A percentile compares a stretch with the other conserved stretches of the same genome.
Evolutionary conservation across 2,329 filamentous ascomycete species (phyloP).

Genomic region (Mycosphaerella sp.): DNA sequence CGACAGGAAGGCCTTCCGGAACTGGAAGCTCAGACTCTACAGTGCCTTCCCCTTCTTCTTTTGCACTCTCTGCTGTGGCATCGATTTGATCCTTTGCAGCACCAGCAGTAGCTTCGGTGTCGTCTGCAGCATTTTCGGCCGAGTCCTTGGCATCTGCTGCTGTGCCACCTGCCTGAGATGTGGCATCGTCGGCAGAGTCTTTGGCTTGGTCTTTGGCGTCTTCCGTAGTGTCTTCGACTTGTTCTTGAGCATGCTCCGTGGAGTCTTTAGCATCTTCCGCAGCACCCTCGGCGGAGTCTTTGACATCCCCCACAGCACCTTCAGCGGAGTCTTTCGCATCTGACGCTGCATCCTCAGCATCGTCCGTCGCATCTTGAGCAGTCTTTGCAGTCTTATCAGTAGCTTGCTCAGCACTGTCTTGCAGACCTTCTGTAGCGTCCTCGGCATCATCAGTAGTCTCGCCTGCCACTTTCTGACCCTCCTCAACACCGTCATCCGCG

Average conservation of each 20-base stretch:
- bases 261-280: slow-evolving; percentile 7
- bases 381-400: slow-evolving; percentile 31
- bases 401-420: slow-evolving; percentile 26
- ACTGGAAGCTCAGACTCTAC: slow-evolving; percentile 32
- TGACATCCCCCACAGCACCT: slow-evolving; percentile 11
- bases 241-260: slow-evolving; percentile 6
- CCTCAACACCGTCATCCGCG: slow-evolving; percentile 31
- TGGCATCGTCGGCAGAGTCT: slow-evolving; percentile 17
- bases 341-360: slow-evolving; percentile 30
- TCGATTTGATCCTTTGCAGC: slow-evolving; percentile 23
- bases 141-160: slow-evolving; percentile 27
- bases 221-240: slow-evolving; percentile 15
- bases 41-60: slow-evolving; percentile 32
- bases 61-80: slow-evolving; percentile 27
- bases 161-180: slow-evolving; percentile 26
- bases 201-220: slow-evolving; percentile 20
- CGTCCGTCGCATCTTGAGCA: slow-evolving; percentile 29
- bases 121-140: slow-evolving; percentile 26
- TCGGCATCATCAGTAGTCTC: slow-evolving; percentile 32
- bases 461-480: slow-evolving; percentile 30
- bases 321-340: slow-evolving; percentile 23
- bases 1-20: slow-evolving; percentile 37
- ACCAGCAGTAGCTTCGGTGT: slow-evolving; percentile 21
- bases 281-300: background rate
- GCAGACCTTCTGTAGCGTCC: slow-evolving; percentile 25